Evolutionary conservation across 2,329 filamentous ascomycete species (phyloP).

Genomic region (Botrytis medusae): DNA sequence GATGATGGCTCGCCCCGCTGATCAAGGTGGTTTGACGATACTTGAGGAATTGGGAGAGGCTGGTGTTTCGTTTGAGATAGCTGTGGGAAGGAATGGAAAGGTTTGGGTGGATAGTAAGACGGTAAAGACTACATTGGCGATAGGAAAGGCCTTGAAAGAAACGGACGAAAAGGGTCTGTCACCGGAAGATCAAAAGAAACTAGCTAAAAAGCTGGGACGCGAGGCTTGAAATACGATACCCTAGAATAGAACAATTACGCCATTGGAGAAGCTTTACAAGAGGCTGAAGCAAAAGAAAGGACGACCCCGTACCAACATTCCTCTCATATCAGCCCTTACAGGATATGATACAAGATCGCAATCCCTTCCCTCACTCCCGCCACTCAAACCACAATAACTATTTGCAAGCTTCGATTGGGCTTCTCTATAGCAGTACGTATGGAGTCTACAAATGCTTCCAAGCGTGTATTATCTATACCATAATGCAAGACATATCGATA

Average conservation of each 20-base stretch:
- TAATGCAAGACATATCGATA: background rate
- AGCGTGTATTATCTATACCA: background rate
- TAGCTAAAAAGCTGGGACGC: constrained; percentile 59
- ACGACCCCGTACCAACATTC: constrained; percentile 9
- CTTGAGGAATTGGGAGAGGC: constrained; percentile 75
- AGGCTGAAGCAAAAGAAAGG: background rate
- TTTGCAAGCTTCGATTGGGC: background rate
- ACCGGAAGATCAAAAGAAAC: constrained; percentile 66
- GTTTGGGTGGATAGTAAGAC: constrained; percentile 87
- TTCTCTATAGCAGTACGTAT: background rate
- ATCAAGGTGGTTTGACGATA: constrained; percentile 66
- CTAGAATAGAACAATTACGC: constrained; percentile 15
- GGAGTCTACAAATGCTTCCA: background rate
- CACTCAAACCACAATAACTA: background rate
- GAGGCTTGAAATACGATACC: constrained; percentile 28
- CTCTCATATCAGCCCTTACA: background rate
- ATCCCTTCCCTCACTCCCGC: background rate
- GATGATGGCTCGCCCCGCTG: constrained; percentile 62
- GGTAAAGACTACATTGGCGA: constrained; percentile 68
- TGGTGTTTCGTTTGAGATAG: constrained; percentile 87
- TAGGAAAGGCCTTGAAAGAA: constrained; percentile 75
- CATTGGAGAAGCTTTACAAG: background rate
- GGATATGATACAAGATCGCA: background rate
- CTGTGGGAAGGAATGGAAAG: constrained; percentile 86
- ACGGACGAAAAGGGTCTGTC: constrained; percentile 69